Base-by-base conservation (phyloP, 23 red algal genomes). In the Agarophyton chilense region DNA sequence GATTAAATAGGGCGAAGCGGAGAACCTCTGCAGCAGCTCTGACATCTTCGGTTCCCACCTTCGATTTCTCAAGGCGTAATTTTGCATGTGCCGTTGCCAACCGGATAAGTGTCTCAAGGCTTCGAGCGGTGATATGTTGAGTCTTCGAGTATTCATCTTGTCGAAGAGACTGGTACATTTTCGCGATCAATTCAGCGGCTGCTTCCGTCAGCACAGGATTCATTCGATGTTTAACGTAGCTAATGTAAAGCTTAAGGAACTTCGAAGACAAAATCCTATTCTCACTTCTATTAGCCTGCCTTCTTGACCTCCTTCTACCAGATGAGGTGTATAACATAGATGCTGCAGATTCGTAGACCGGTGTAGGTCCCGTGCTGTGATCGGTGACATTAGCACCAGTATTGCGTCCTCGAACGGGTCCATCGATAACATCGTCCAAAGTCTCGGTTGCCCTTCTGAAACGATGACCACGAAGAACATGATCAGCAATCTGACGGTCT, bases 81-180 rank as follows among this genome's bases (percentile, higher is more conserved):
- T 99, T 99, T 4, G 97, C 97, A 77, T 99, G 94, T 51, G 97
- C 97, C 11, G 97, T 99, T 42, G 97, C 84, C 45, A 99, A 72
- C 5, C 97, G 97, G 56, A 99, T 99, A 43, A 99, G 66, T 4
- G 97, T 99, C 47, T 99, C 97, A 38, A 99, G 86, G 25, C 89
- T 77, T 11, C 97, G 86, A 6, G 97, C 93, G 3, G 97, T 99
- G 45, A 99, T 96, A 52, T 94, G 97, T 77, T 96, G 82, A 33
- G 93, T 99, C 81, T 92, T 91, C n/a, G 58, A 79, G 11, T 57
- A 42, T 21, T 94, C 86, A 75, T 90, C 73, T 26, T 93, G 72
- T 22, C 90, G 82, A 45, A 99, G 63, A 25, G 89, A 79, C 18
- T 84, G 77, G 35, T 95, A 99, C 45, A 63, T 76, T 25, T 80